phyloP scores from a whole-genome alignment of 768 basidiomycete species.

The button mushroom (Agaricus bisporus) region DNA sequence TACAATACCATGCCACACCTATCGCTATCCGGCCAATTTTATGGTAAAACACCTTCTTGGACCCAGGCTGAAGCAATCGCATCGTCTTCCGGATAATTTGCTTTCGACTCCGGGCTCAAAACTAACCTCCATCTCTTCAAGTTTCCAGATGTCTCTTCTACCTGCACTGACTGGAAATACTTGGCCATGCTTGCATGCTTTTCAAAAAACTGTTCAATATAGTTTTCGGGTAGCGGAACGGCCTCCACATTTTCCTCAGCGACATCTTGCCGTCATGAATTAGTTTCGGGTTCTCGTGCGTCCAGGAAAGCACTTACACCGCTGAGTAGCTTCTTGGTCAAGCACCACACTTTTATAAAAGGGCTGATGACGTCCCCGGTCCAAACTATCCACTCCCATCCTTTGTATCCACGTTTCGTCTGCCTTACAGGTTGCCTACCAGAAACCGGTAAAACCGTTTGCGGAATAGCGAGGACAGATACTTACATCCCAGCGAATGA shows the following conservation, averaged over 20 bases:
- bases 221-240: slow-evolving; percentile 2
- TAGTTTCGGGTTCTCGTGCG: not conserved
- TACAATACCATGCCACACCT: no score
- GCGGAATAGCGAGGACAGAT: not conserved
- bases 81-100: slow-evolving; percentile 44
- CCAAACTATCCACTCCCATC: slow-evolving; percentile 35
- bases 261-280: slow-evolving; percentile 19
- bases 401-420: slow-evolving; percentile 35
- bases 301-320: slow-evolving; percentile 25
- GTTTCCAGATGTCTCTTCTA: not conserved
- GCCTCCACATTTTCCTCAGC: slow-evolving; percentile 29
- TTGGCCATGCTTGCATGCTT: slow-evolving; percentile 4
- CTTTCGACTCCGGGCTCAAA: slow-evolving; percentile 34
- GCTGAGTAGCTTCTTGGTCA: slow-evolving; percentile 23
- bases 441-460: not conserved
- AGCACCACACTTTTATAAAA: slow-evolving; percentile 36
- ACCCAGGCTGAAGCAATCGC: slow-evolving; percentile 29
- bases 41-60: slow-evolving; percentile 10
- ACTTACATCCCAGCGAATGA: slow-evolving; percentile 46
- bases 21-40: no score
- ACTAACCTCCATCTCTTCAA: slow-evolving; percentile 14
- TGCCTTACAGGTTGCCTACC: slow-evolving; percentile 30
- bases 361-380: slow-evolving; percentile 38
- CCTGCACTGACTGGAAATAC: slow-evolving; percentile 7
- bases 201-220: slow-evolving; percentile 5